Base-by-base conservation (phyloP, 495 filamentous ascomycete species). In the Tetracladium setigerum region DNA sequence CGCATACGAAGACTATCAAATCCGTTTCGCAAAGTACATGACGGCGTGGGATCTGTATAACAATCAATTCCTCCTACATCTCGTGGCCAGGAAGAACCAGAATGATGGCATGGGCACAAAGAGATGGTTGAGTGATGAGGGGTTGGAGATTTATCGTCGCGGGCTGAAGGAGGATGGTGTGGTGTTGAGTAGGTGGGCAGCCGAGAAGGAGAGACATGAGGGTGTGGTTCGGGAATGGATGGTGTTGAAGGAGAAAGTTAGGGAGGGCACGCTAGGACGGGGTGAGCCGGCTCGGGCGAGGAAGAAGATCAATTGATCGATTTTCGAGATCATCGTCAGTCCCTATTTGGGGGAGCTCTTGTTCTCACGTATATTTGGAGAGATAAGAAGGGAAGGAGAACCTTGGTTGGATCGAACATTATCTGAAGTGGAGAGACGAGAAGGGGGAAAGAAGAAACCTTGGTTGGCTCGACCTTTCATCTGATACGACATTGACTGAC, bases 11-110 rank as follows among this genome's bases (percentile, higher is more conserved):
- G 67, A 64, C 7, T 92, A 89, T 58, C 67, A 79, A 2, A 61
- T 62, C 1, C 67, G 73, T 10, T 87, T 94, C 69, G 62, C 71
- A 13, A 52, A 57, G 1, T 95, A 95, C 63, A 72, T 90, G 64
- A 60, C 59, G n/a, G 73, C 77, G 16, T 95, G 82, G 80, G 73
- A 77, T 42, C 55, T 44, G 0, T 92, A 82, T 63, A 81, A 84
- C 54, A 65, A 64, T 12, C 68, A 72, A 42, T 83, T 94, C 58
- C 60, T 84, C 2, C 60, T 68, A 1, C 84, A 94, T 53, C 85
- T 95, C 55, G 64, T 69, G 10, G 69, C 75, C 0, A 75, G 87
- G 12, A 76, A 86, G 58, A 63, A 66, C 9, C 62, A 72, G 17
- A 64, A 75, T 11, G 71, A 77, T 31, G 61, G 58, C 0, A 67